Evolutionary conservation across 495 filamentous ascomycete species (phyloP), one percentile per base, ranked within the genome.

Genomic region (Tuber brumale): DNA sequence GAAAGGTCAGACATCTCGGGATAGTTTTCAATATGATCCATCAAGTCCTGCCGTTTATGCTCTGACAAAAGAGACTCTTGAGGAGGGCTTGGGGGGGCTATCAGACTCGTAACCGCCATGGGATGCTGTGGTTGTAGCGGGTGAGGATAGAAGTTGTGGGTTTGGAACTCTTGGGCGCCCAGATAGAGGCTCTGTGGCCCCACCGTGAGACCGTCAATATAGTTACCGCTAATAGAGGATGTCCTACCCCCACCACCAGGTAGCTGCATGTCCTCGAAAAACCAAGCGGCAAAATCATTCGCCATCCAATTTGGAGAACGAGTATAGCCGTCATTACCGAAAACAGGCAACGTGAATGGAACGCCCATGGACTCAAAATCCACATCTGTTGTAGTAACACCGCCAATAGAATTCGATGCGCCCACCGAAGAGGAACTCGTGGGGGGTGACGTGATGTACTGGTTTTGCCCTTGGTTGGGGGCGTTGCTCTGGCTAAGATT

Each of bases 281-380:
- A 86, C 88, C 92, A 97, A 27, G 92, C 92, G 45, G 95, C 90
- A 83, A 97, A 97, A 83, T 97, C 94, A 80, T 97, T 95, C 12
- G 93, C 91, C 86, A 97, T 93, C 27, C 91, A 91, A 70, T 89
- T 94, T 18, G 95, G 94, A 8, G 94, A 97, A 71, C 94, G 91
- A 77, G 91, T 93, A 87, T 75, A 89, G 77, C 89, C 90, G 74
- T 97, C 93, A 45, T 88, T 90, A 21, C 92, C 93, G 84, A 96
- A 97, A 41, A 96, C 90, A 12, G 94, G 93, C 80, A 95, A 91
- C 16, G 91, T 89, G 81, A 89, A 91, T 46, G 88, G 86, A 77
- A 88, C 87, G 70, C 89, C 86, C 85, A 91, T 89, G 71, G 90
- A 88, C 76, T 93, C 92, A 61, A 94, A 86, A 37, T 83, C 78